Conservation (phyloP, 2,329 filamentous ascomycete genomes). For the Fusarium nematophilum region DNA sequence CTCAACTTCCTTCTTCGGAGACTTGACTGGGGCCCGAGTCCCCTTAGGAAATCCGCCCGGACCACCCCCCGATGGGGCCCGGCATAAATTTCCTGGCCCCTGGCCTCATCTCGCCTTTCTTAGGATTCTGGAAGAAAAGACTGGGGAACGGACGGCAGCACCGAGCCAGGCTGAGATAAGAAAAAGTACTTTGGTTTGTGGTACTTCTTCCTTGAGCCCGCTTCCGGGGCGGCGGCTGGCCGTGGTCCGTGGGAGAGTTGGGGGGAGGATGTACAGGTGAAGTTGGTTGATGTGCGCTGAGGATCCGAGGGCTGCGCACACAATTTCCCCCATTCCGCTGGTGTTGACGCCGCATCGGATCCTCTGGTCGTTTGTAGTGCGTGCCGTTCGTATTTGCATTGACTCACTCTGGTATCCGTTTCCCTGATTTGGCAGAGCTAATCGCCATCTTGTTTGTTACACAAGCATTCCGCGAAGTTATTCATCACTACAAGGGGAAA, state of each 20-base stretch:
- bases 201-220: constrained; percentile 4
- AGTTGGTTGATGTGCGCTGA: constrained; percentile 6
- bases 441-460: constrained; percentile 17
- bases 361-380: not conserved
- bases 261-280: constrained; percentile 1
- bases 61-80: constrained; percentile 10
- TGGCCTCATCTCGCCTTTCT: constrained; percentile 32
- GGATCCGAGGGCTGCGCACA: constrained; percentile 9
- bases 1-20: constrained; percentile 8
- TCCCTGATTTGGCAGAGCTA: constrained; percentile 22
- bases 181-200: constrained; percentile 12
- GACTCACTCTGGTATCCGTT: constrained; percentile 5
- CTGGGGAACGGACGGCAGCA: constrained; percentile 19
- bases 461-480: constrained; percentile 26
- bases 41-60: constrained; percentile 18
- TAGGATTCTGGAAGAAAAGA: constrained; percentile 32
- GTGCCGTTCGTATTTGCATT: not conserved
- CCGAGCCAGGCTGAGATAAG: constrained; percentile 15
- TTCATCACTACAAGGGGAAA: constrained; percentile 10
- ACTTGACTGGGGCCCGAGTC: constrained; percentile 18
- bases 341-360: constrained; percentile 6
- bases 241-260: too few species aligned
- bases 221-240: not conserved
- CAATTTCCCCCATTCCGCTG: constrained; percentile 16
- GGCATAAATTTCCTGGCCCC: constrained; percentile 30